phyloP scores from a whole-genome alignment of 2,329 filamentous ascomycete species.

The Byssothecium circinans region DNA sequence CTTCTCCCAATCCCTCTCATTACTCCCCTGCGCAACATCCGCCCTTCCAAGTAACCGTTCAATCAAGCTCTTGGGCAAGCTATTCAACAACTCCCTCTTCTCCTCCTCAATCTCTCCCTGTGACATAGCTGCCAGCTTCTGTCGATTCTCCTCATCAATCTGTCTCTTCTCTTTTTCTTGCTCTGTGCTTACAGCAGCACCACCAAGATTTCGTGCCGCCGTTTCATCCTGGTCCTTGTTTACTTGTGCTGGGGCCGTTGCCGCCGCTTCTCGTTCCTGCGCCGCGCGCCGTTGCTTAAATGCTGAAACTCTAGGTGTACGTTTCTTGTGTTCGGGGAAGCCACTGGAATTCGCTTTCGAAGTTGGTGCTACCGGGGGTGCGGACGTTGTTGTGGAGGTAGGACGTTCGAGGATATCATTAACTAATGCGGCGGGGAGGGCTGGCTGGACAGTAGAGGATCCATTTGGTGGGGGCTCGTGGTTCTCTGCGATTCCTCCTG shows the following conservation, averaged over 20 bases:
- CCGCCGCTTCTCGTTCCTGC: slow-evolving; percentile 22
- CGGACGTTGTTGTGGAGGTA: slow-evolving; percentile 56
- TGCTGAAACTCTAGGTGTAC: slow-evolving; percentile 65
- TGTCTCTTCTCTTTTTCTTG: slow-evolving; percentile 64
- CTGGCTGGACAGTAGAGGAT: slow-evolving; percentile 16
- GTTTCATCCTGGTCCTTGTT: slow-evolving; percentile 14
- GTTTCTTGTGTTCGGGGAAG: slow-evolving; percentile 87
- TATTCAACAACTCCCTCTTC: slow-evolving; percentile 75
- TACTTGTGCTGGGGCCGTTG: slow-evolving; percentile 17
- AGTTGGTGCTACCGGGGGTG: slow-evolving; percentile 65
- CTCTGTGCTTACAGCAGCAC: slow-evolving; percentile 33
- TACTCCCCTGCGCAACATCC: slow-evolving; percentile 68
- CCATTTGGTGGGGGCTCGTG: slow-evolving; percentile 30
- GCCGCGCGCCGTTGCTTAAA: slow-evolving; percentile 71
- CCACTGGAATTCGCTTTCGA: slow-evolving; percentile 63
- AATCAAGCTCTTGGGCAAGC: slow-evolving; percentile 73
- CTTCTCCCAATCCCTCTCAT: slow-evolving; percentile 41
- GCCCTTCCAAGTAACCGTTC: slow-evolving; percentile 75
- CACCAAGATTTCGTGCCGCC: background rate
- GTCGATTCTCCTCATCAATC: slow-evolving; percentile 82
- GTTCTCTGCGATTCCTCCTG: slow-evolving; percentile 47
- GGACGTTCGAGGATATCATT: slow-evolving; percentile 80
- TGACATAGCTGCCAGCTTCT: slow-evolving; percentile 76
- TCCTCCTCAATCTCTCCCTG: slow-evolving; percentile 79
- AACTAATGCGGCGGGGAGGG: slow-evolving; percentile 53